A percentile compares a stretch with the other conserved stretches of the same genome.
These are phyloP conservation scores for Thelephora aurantiotincta DNA, from an alignment of 768 basidiomycete genomes.

Conservation along the genomic window DNA sequence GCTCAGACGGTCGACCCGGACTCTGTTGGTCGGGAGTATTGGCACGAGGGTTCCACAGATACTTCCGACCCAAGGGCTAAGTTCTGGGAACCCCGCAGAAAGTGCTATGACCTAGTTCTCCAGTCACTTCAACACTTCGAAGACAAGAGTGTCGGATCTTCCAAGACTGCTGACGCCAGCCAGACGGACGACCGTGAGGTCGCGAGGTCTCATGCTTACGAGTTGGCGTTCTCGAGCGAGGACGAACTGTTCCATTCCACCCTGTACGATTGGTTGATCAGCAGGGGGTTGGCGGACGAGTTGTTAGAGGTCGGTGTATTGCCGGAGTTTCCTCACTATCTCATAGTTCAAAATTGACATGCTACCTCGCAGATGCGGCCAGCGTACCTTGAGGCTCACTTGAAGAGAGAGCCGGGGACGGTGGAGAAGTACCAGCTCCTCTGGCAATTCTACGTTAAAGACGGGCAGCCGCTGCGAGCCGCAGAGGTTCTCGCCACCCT, in stretches of 20 bases:
- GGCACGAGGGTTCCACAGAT: conserved; percentile 45
- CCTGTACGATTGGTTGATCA: conserved; percentile 89
- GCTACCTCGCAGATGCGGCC: conserved; percentile 53
- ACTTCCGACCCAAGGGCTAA: conserved; percentile 34
- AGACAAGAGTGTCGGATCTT: conserved; percentile 23
- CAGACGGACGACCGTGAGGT: conserved; percentile 38
- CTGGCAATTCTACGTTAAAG: conserved; percentile 96
- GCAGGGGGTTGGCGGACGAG: conserved; percentile 68
- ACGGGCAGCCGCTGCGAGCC: conserved; percentile 74
- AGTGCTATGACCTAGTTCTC: conserved; percentile 74
- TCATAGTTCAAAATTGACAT: not conserved
- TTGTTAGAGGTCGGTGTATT: conserved; percentile 60
- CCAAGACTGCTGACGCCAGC: conserved; percentile 21
- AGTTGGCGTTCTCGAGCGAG: conserved; percentile 67
- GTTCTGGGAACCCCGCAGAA: conserved; percentile 44
- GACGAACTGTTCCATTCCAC: conserved; percentile 93
- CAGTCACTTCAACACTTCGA: conserved; percentile 76
- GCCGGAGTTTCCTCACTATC: conserved; percentile 1
- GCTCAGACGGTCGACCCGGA: conserved; percentile 69
- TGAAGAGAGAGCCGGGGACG: conserved; percentile 66
- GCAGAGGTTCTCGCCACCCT: conserved; percentile 74
- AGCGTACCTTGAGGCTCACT: conserved; percentile 76
- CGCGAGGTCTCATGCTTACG: conserved; percentile 75
- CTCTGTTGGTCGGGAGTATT: conserved; percentile 62
- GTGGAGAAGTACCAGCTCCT: conserved; percentile 78